Percentiles rank a stretch among this genome's conserved stretches.
phyloP scores from a whole-genome alignment of 75 land plant species.

The Selaginella moellendorffii region DNA sequence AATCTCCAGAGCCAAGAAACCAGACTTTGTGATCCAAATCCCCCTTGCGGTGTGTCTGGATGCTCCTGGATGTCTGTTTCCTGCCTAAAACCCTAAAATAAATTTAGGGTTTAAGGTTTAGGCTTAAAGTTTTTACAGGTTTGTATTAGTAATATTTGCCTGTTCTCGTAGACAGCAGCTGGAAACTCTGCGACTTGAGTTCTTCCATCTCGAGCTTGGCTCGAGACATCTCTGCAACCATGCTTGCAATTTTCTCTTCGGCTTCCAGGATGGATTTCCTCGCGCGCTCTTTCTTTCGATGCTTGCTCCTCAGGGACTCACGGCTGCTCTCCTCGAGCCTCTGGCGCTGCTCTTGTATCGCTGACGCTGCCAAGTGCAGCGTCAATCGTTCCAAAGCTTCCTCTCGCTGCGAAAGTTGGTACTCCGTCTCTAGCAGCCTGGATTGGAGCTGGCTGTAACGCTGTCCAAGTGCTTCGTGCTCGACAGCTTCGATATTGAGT shows the following conservation, averaged over 20 bases:
- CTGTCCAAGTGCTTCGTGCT: neutral
- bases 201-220: neutral
- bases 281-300: neutral
- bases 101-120: too few species aligned
- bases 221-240: neutral
- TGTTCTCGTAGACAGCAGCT: neutral
- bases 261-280: neutral
- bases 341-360: neutral
- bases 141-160: neutral
- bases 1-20: too few species aligned
- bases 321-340: neutral
- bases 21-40: too few species aligned
- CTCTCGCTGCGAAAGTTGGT: neutral
- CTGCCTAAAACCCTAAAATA: too few species aligned
- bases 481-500: neutral
- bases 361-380: neutral
- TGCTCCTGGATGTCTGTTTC: too few species aligned
- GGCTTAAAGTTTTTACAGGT: too few species aligned
- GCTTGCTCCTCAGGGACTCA: neutral
- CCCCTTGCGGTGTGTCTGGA: too few species aligned
- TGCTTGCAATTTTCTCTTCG: neutral
- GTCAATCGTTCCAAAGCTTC: neutral
- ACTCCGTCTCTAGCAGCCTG: neutral
- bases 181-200: neutral
- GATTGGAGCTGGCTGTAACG: neutral